Evolutionary conservation across 805 yeast genomes (phyloP).

Genomic region (Saccharomycopsis sp.): DNA sequence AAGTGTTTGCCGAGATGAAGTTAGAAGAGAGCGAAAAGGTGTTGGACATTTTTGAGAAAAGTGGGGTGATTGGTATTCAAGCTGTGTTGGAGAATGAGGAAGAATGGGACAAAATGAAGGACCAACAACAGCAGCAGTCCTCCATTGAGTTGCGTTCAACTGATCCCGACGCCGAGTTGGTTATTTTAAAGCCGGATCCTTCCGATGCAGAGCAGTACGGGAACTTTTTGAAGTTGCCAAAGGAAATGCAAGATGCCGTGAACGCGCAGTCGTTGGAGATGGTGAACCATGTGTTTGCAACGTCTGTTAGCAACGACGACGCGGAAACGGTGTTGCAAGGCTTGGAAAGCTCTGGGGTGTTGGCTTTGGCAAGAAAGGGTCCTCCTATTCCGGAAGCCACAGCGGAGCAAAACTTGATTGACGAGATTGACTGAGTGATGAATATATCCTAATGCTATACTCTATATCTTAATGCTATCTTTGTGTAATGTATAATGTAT

Average conservation of each 20-base stretch:
- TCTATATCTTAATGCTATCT: no score
- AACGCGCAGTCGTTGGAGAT: slow-evolving; percentile 59
- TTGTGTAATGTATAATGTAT: no score
- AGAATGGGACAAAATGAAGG: slow-evolving; percentile 40
- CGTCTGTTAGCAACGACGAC: slow-evolving; percentile 56
- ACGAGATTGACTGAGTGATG: no score
- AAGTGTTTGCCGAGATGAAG: slow-evolving; percentile 64
- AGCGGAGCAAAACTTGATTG: no score
- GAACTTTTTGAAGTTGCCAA: slow-evolving; percentile 49
- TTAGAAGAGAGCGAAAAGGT: slow-evolving; percentile 73
- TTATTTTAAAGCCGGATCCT: slow-evolving; percentile 58
- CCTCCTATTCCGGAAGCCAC: no score
- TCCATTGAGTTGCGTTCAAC: slow-evolving; percentile 81
- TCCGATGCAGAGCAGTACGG: slow-evolving; percentile 39
- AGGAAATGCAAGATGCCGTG: slow-evolving; percentile 69
- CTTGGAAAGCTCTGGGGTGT: slow-evolving; percentile 69
- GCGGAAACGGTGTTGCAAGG: slow-evolving; percentile 70
- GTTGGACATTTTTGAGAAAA: slow-evolving; percentile 64
- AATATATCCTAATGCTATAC: no score
- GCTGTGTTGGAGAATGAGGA: slow-evolving; percentile 66
- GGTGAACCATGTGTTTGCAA: slow-evolving; percentile 74
- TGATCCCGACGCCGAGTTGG: slow-evolving; percentile 72
- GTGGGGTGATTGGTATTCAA: slow-evolving; percentile 76
- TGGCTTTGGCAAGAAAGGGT: no score
- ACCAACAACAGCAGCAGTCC: slow-evolving; percentile 25